phyloP scores from a whole-genome alignment of 179 eudicot genomes.

The Gypsophila paniculata region DNA sequence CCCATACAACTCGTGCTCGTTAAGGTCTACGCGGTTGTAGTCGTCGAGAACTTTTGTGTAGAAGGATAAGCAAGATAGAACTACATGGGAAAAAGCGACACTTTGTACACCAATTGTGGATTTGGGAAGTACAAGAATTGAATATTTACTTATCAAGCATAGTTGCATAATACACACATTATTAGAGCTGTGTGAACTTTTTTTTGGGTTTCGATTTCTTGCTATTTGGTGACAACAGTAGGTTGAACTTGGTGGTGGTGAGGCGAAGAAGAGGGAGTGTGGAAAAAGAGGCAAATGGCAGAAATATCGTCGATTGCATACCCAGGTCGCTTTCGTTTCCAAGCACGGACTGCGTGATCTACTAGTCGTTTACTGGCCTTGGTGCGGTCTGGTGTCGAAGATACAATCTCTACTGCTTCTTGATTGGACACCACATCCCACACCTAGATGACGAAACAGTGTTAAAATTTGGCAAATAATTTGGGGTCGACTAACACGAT shows the following conservation, averaged over 20 bases:
- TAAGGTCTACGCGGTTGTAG: neutral
- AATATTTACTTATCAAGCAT: constrained; percentile 29
- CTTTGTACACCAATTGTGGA: neutral
- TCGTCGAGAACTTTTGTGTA: neutral
- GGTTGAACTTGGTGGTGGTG: constrained; percentile 7
- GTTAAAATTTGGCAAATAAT: neutral
- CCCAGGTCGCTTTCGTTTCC: constrained; percentile 72
- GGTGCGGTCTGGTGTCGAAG: constrained; percentile 42
- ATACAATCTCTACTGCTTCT: constrained; percentile 75
- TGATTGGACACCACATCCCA: constrained; percentile 93
- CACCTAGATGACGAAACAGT: constrained; percentile 41
- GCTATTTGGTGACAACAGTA: constrained; percentile 20
- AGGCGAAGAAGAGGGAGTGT: constrained; percentile 32
- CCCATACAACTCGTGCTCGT: too few species aligned
- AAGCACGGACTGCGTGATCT: constrained; percentile 50
- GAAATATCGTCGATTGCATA: constrained; percentile 79
- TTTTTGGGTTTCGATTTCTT: neutral
- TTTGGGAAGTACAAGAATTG: constrained; percentile 3
- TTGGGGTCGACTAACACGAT: neutral
- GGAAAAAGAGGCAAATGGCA: constrained; percentile 75
- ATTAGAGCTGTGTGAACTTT: constrained; percentile 20
- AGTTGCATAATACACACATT: constrained; percentile 1
- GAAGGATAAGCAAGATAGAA: neutral
- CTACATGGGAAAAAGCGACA: neutral
- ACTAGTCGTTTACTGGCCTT: constrained; percentile 69